Evolutionary conservation across 2,329 filamentous ascomycete genomes (phyloP), one percentile per base, ranked within the genome.

Genomic region (Torrubiella hemipterigena): DNA sequence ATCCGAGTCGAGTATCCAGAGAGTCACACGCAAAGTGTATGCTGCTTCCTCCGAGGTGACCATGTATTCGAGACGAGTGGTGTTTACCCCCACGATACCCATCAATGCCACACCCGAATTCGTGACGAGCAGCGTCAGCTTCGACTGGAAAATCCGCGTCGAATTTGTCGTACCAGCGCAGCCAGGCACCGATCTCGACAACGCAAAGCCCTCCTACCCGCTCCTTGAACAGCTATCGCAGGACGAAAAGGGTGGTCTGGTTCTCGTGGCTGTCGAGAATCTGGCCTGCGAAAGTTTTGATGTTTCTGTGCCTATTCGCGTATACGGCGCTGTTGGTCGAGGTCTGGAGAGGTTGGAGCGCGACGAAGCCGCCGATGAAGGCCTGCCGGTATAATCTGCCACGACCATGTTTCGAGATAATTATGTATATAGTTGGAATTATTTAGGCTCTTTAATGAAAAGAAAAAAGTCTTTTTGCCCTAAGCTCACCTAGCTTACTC

Each of bases 211-310:
- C 42, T 11, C 55, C 10, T 27, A 51, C 25, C 66, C 69, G 4
- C 54, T 94, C n/a, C 56, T 94, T 24, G 87, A 94, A 50, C 74
- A 83, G 45, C 71, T 91, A 9, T 77, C 77, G 6, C 70, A 73
- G 30, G 85, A 94, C 49, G 83, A 93, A 41, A 67, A 84, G 25
- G 84, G 84, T 3, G 71, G 77, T 1, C 55, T 71, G 16, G 70
- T 91, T 11, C 63, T 87, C 31, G 82, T 85, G 12, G 82, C 83
- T 0, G 73, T 80, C 30, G 83, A 93, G 58, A 75, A 76, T 39
- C 47, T 94, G 31, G 69, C 77, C 7, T 89, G 84, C 45, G 86
- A 94, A 60, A 93, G 82, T 45, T 94, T 94, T 55, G 86, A 94
- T 54, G 81, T 93, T 27, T 74, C 77, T 20, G 84, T 94, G 27